Evolutionary conservation across 2,329 filamentous ascomycete genomes (phyloP).

Genomic region (Neoscytalidium dimidiatum): DNA sequence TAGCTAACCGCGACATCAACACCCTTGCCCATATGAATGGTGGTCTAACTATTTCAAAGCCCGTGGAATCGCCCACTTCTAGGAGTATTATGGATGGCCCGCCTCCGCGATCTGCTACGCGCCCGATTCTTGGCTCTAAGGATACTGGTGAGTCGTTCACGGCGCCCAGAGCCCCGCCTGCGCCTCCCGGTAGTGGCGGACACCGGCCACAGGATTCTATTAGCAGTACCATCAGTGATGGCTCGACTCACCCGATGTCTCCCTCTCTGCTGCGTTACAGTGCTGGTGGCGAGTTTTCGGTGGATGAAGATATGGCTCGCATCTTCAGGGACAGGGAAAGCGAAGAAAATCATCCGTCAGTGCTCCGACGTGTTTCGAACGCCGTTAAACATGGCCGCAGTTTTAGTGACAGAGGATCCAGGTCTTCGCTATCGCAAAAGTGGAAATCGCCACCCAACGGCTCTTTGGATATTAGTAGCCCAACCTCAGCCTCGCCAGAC

Average conservation of each 20-base stretch:
- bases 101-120: conserved; percentile 49
- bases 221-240: conserved; percentile 46
- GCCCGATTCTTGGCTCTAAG: conserved; percentile 40
- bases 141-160: conserved; percentile 44
- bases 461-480: conserved; percentile 65
- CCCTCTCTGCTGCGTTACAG: conserved; percentile 56
- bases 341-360: conserved; percentile 56
- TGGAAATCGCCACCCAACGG: conserved; percentile 43
- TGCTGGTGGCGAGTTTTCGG: conserved; percentile 80
- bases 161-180: conserved; percentile 47
- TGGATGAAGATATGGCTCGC: conserved; percentile 94
- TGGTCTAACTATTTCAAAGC: conserved; percentile 44
- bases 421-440: conserved; percentile 37
- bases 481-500: conserved; percentile 62
- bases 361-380: conserved; percentile 87
- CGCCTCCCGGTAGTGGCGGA: conserved; percentile 31
- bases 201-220: conserved; percentile 48
- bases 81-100: conserved; percentile 45
- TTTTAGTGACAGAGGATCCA: conserved; percentile 64
- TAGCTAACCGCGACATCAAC: conserved; percentile 20
- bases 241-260: conserved; percentile 31
- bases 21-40: conserved; percentile 39
- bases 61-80: conserved; percentile 44
- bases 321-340: conserved; percentile 64
- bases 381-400: conserved; percentile 91